These are phyloP conservation scores for Astragalus membranaceus DNA, from an alignment of 306 rosid genomes.

Conservation along the genomic window DNA sequence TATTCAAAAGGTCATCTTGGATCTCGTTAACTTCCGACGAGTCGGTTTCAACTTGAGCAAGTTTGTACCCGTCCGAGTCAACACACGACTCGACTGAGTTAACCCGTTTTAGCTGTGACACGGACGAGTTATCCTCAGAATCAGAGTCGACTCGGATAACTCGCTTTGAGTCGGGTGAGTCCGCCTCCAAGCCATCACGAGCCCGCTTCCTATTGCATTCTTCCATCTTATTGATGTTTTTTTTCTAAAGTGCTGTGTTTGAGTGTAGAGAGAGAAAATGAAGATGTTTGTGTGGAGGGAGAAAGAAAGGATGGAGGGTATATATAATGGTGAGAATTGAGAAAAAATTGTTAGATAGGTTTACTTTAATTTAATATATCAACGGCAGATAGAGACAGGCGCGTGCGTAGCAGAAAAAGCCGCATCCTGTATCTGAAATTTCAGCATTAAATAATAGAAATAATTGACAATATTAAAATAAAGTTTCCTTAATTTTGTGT, in stretches of 20 bases:
- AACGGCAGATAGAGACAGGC: constrained; percentile 39
- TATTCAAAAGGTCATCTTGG: constrained; percentile 39
- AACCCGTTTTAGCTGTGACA: neutral
- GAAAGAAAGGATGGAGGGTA: constrained; percentile 15
- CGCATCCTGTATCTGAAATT: neutral
- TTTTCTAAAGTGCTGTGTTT: neutral
- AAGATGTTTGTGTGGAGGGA: constrained; percentile 10
- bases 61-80: neutral
- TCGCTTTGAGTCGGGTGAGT: constrained; percentile 20
- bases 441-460: neutral
- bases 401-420: constrained; percentile 45
- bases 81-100: constrained; percentile 2
- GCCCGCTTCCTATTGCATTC: constrained; percentile 22
- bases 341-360: constrained; percentile 17
- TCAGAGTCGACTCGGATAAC: constrained; percentile 11
- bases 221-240: neutral
- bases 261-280: constrained; percentile 27
- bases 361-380: constrained; percentile 11
- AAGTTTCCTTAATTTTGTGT: neutral
- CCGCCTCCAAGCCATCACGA: neutral
- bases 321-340: constrained; percentile 28
- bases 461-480: neutral
- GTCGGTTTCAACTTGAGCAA: neutral
- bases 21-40: constrained; percentile 29
- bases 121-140: neutral